Base-by-base conservation (phyloP, 1,139 yeast species). In the Scheffersomyces lignicola region DNA sequence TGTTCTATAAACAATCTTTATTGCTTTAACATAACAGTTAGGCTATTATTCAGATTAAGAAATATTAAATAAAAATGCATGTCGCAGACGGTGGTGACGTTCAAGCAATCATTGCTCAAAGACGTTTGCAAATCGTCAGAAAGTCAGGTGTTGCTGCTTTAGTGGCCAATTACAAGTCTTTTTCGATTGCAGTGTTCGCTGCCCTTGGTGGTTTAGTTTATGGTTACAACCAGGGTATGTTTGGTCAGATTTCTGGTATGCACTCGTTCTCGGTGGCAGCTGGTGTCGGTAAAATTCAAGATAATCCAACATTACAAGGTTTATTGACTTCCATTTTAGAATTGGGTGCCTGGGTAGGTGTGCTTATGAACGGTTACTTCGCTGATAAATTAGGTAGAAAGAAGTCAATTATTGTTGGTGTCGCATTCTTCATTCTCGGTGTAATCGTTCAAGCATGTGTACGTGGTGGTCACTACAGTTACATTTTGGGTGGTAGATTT, bases 161-260 rank as follows among this genome's bases (percentile, higher is more conserved):
- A 23, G 20, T 34, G 22, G 32, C 26, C 15, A 39, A 39, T 29
- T 32, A 18, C 14, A 28, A 29, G 14, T 29, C 40, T n/a, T 48
- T 51, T 26, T 36, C 38, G 3, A 41, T 49, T 7, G 42, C 50
- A 12, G 38, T 45, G 10, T 51, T 51, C 36, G 56, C 54, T 2
- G 45, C 54, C 10, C 32, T 54, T 15, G 58, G 56, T 15, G 58
- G 58, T 9, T 40, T 54, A 12, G 39, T 64, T 43, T 83, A 83
- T 49, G 92, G 92, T 39, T 81, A 80, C 51, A 89, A 83, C 52
- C 90, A 83, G 58, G 92, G 92, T 49, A 72, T 83, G 36, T 78
- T 81, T 82, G 73, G 83, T 20, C 81, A 83, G 49, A 60, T 80
- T 35, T 77, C 81, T 40, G 75, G 83, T 18, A 80, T 53, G 48